Evolutionary conservation across 306 rosid genomes (phyloP).

Genomic region (Vigna unguiculata): DNA sequence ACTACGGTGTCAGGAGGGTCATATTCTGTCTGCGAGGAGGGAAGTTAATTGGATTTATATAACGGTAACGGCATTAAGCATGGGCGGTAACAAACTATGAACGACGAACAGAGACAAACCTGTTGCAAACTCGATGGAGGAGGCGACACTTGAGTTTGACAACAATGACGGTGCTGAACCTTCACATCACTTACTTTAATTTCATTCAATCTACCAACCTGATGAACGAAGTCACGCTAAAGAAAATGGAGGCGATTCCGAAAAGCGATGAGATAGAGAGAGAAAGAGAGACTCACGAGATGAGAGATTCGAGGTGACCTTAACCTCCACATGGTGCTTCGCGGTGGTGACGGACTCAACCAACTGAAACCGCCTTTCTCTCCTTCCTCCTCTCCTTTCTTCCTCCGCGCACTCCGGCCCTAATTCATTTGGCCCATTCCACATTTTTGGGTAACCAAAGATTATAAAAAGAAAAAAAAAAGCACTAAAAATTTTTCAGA

Average conservation of each 20-base stretch:
- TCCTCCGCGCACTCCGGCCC: not conserved
- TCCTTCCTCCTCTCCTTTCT: not conserved
- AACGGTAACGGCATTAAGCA: not conserved
- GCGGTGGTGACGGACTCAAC: not conserved
- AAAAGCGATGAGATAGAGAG: not conserved
- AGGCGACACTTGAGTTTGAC: constrained; percentile 34
- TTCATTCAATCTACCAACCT: constrained; percentile 47
- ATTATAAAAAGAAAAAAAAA: no score
- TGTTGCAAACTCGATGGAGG: not conserved
- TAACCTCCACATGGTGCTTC: constrained; percentile 48
- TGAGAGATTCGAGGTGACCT: constrained; percentile 43
- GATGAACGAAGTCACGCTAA: not conserved
- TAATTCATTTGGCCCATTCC: constrained; percentile 1
- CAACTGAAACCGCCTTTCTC: not conserved
- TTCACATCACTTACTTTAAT: not conserved
- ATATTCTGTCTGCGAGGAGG: constrained; percentile 14
- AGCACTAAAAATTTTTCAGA: no score
- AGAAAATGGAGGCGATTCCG: not conserved
- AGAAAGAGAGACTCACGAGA: constrained; percentile 43
- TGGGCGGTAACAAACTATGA: not conserved
- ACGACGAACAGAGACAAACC: constrained; percentile 6
- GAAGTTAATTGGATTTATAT: not conserved
- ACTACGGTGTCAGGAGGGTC: constrained; percentile 19
- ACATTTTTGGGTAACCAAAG: no score
- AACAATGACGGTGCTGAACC: constrained; percentile 5